These are phyloP conservation scores for Xenoacremonium recifei DNA, from an alignment of 2,329 filamentous ascomycete species.

Conservation along the genomic window DNA sequence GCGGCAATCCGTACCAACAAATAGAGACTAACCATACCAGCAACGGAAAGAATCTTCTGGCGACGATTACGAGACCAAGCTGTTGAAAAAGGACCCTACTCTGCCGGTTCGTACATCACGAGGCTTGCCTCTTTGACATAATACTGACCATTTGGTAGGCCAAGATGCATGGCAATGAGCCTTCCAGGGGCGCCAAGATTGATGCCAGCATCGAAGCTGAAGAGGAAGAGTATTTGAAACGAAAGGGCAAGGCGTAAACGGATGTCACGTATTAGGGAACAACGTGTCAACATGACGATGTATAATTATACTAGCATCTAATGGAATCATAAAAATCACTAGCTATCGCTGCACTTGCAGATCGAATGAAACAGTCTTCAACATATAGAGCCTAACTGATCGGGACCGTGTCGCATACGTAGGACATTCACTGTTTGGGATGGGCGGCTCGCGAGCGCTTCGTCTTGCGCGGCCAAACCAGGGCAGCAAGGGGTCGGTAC, in stretches of 20 bases:
- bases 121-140: constrained; percentile 5
- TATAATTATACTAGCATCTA: constrained; percentile 12
- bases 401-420: too few relatives aligned
- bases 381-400: too few relatives aligned
- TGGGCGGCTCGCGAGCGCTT: too few relatives aligned
- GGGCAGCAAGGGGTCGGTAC: too few relatives aligned
- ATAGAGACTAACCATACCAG: constrained; percentile 12
- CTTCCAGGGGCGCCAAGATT: constrained; percentile 68
- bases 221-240: constrained; percentile 62
- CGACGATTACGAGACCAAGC: constrained; percentile 41
- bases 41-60: constrained; percentile 41
- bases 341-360: too few relatives aligned
- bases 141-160: constrained; percentile 41
- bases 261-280: background rate
- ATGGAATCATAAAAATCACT: too few relatives aligned
- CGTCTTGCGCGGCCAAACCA: too few relatives aligned
- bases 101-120: constrained; percentile 45
- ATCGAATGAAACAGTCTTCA: too few relatives aligned
- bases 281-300: background rate
- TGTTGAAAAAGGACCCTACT: constrained; percentile 59
- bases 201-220: constrained; percentile 68
- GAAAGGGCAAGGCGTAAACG: constrained; percentile 46
- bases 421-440: too few relatives aligned
- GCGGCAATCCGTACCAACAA: background rate
- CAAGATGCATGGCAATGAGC: constrained; percentile 68